phyloP scores from a whole-genome alignment of 441 rosid species.

The Cnidoscolus chayamansa region DNA sequence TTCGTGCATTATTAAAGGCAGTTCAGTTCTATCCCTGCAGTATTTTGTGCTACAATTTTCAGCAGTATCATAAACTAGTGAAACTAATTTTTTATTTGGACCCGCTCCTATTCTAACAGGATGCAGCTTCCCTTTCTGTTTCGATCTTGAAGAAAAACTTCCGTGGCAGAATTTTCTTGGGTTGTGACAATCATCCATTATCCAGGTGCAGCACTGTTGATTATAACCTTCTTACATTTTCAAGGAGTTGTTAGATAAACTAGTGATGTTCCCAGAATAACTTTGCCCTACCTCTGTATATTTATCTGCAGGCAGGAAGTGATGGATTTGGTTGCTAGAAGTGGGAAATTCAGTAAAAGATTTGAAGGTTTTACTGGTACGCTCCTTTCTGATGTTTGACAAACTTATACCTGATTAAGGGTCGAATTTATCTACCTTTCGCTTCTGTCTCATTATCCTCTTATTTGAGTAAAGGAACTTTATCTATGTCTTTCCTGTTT shows the following conservation, averaged over 20 bases:
- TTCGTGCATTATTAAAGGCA: background rate
- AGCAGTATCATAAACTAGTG: conserved; percentile 2
- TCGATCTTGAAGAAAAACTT: conserved; percentile 74
- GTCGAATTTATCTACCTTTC: background rate
- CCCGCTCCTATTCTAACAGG: conserved; percentile 37
- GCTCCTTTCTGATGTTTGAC: conserved; percentile 9
- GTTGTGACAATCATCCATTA: conserved; percentile 88
- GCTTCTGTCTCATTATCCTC: background rate
- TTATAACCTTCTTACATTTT: background rate
- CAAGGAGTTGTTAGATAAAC: conserved; percentile 6
- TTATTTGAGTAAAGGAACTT: background rate
- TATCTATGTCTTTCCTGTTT: background rate
- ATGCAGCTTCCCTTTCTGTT: conserved; percentile 78
- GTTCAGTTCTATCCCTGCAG: background rate
- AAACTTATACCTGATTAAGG: background rate
- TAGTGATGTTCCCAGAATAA: background rate
- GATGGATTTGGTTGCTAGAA: conserved; percentile 72
- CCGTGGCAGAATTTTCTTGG: conserved; percentile 63
- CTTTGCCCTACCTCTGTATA: background rate
- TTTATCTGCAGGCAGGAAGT: conserved; percentile 64
- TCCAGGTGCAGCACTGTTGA: conserved; percentile 49
- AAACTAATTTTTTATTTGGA: conserved; percentile 9
- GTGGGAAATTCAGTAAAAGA: conserved; percentile 63
- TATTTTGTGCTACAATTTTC: background rate
- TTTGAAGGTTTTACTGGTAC: conserved; percentile 74